A percentile compares a stretch with the other conserved stretches of the same genome.
Evolutionary conservation across 73 alveolate genomes (phyloP).

Genomic region (Tetrahymena thermophila): DNA sequence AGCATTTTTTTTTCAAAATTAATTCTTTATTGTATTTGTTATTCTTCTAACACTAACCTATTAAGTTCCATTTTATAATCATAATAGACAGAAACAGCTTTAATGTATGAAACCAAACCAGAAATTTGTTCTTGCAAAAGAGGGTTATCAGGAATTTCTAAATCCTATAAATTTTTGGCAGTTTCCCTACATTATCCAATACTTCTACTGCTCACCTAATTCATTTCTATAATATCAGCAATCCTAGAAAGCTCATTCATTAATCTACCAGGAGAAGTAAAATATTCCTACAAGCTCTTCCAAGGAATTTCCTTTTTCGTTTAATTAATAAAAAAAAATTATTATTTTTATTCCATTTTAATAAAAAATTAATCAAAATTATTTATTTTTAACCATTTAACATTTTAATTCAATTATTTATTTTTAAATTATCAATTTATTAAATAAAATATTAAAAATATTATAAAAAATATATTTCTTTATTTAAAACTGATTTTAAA

Average conservation of each 20-base stretch:
- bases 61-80: background rate
- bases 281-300: background rate
- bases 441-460: too few relatives aligned
- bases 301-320: background rate
- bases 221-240: background rate
- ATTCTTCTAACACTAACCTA: background rate
- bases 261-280: background rate
- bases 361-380: too few relatives aligned
- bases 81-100: background rate
- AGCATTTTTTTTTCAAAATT: background rate
- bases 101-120: background rate
- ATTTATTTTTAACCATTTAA: too few relatives aligned
- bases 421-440: too few relatives aligned
- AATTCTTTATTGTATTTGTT: background rate
- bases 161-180: background rate
- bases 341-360: background rate
- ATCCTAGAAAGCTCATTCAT: background rate
- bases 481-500: too few relatives aligned
- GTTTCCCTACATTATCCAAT: background rate
- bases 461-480: too few relatives aligned
- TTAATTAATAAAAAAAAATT: background rate
- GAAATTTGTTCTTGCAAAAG: background rate
- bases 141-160: background rate
- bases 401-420: too few relatives aligned
- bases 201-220: background rate